Evolutionary conservation across 176 grass and related monocot species (phyloP).

Genomic region (Elymus sibiricus): DNA sequence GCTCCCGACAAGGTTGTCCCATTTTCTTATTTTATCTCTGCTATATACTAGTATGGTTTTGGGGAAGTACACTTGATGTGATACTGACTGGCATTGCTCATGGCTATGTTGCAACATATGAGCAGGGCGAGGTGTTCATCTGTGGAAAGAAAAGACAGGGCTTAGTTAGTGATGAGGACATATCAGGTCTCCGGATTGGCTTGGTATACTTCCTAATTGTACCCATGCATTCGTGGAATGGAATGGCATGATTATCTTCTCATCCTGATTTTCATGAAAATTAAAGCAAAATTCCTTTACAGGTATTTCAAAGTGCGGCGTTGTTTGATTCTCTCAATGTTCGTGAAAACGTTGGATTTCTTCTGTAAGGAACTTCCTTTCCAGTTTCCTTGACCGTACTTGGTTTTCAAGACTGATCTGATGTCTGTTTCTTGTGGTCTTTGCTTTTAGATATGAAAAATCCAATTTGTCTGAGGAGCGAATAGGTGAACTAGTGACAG

Average conservation of each 20-base stretch:
- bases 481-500: constrained; percentile 75
- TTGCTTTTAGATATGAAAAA: constrained; percentile 80
- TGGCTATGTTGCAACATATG: constrained; percentile 27
- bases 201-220: constrained; percentile 52
- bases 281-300: constrained; percentile 24
- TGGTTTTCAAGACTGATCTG: constrained; percentile 6
- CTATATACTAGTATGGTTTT: background rate
- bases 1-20: constrained; percentile 69
- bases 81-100: background rate
- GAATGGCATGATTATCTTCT: constrained; percentile 23
- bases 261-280: background rate
- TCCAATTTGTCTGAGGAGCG: constrained; percentile 61
- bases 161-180: constrained; percentile 91
- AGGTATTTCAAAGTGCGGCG: constrained; percentile 98
- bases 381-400: constrained; percentile 2
- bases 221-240: constrained; percentile 18
- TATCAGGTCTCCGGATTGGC: constrained; percentile 81
- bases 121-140: constrained; percentile 86
- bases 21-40: constrained; percentile 8
- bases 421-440: constrained; percentile 26
- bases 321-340: constrained; percentile 97
- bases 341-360: constrained; percentile 96
- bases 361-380: constrained; percentile 72
- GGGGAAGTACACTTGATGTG: constrained; percentile 8
- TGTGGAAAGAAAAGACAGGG: constrained; percentile 76